A percentile compares a stretch with the other conserved stretches of the same genome.
These are phyloP conservation scores for barley (Hordeum vulgare) DNA, from an alignment of 176 grass and related monocot species.

Conservation along the genomic window MorexV3_pseudomolecules_assembly NC_058519.1:565356757-565357256, in stretches of 20 bases:
- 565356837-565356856: too few relatives aligned
- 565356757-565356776: not conserved
- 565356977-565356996: slow-evolving; percentile 3
- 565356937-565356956: not conserved
- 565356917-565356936: not conserved
- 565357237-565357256: not conserved
- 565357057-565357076: slow-evolving; percentile 86
- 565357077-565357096: slow-evolving; percentile 76
- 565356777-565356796: not conserved
- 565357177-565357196: not conserved
- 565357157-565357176: not conserved
- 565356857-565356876: not conserved
- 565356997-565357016: not conserved
- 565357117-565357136: slow-evolving; percentile 75
- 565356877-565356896: not conserved
- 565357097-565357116: slow-evolving; percentile 63
- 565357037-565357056: slow-evolving; percentile 67
- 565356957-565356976: not conserved
- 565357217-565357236: not conserved
- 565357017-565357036: slow-evolving; percentile 20
- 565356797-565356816: too few relatives aligned
- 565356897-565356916: not conserved
- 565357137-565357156: not conserved
- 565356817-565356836: too few relatives aligned
- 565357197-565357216: not conserved